Conservation (phyloP, 148 eudicot species). For the Talinum fruticosum region DNA sequence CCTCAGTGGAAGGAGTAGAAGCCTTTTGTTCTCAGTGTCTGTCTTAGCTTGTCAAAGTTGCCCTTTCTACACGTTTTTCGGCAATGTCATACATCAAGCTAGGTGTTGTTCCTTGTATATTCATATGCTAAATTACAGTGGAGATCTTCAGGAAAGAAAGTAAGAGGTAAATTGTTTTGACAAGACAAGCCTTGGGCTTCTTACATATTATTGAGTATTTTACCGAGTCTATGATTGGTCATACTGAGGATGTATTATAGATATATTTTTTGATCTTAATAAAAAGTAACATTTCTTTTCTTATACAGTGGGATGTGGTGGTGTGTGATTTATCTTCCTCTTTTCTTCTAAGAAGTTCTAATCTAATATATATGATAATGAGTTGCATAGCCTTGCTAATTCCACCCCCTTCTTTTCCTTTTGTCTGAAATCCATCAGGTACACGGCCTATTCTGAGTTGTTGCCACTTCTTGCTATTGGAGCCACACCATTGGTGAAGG, state of each 20-base stretch:
- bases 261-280: not conserved
- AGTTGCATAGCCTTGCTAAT: constrained; percentile 6
- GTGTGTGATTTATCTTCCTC: not conserved
- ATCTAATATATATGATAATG: not conserved
- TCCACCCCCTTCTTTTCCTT: constrained; percentile 1
- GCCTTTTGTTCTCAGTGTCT: not conserved
- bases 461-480: constrained; percentile 86
- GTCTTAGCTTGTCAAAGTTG: not conserved
- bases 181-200: not conserved
- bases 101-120: not conserved
- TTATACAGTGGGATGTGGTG: not conserved
- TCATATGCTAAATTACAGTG: too few species aligned
- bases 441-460: constrained; percentile 91
- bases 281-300: too few species aligned
- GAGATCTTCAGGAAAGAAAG: not conserved
- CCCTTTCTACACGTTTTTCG: not conserved
- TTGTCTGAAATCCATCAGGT: constrained; percentile 56
- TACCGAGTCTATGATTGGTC: not conserved
- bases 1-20: not conserved
- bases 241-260: not conserved
- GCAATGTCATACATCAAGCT: not conserved
- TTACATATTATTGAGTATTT: too few species aligned
- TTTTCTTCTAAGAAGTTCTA: not conserved
- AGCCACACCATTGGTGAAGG: constrained; percentile 63
- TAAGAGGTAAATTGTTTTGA: not conserved